These are phyloP conservation scores for Hevea brasiliensis DNA, from an alignment of 345 rosid species.

Conservation along the genomic window DNA sequence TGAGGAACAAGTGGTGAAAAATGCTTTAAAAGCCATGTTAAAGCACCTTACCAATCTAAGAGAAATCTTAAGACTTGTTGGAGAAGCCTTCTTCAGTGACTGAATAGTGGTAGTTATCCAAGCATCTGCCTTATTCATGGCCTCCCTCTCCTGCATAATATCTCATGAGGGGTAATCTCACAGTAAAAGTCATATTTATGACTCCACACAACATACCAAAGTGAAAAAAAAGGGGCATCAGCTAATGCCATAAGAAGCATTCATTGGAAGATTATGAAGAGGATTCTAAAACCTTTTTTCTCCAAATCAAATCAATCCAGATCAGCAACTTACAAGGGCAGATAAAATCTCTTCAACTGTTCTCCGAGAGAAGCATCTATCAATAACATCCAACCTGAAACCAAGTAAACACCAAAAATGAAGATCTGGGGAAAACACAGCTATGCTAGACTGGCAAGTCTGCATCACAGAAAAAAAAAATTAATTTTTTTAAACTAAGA, in stretches of 20 bases:
- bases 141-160: slow-evolving; percentile 59
- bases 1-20: neutral
- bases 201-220: slow-evolving; percentile 10
- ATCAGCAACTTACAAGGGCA: slow-evolving; percentile 67
- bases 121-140: slow-evolving; percentile 34
- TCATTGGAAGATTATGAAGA: neutral
- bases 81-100: slow-evolving; percentile 69
- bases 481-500: neutral
- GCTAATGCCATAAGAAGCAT: slow-evolving; percentile 9
- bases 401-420: slow-evolving; percentile 8
- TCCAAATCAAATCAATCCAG: slow-evolving; percentile 1
- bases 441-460: slow-evolving; percentile 9
- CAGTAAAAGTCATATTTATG: neutral
- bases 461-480: neutral
- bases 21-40: neutral
- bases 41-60: slow-evolving; percentile 63
- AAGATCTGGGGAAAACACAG: slow-evolving; percentile 1
- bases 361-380: slow-evolving; percentile 68
- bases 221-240: neutral
- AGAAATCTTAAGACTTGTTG: slow-evolving; percentile 83
- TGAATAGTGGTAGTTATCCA: slow-evolving; percentile 59
- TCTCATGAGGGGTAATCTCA: slow-evolving; percentile 13
- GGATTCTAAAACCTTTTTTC: neutral
- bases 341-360: slow-evolving; percentile 78
- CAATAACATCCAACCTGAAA: slow-evolving; percentile 71